phyloP scores from a whole-genome alignment of 257 asterid genomes.

The Hygrophila difformis region DNA sequence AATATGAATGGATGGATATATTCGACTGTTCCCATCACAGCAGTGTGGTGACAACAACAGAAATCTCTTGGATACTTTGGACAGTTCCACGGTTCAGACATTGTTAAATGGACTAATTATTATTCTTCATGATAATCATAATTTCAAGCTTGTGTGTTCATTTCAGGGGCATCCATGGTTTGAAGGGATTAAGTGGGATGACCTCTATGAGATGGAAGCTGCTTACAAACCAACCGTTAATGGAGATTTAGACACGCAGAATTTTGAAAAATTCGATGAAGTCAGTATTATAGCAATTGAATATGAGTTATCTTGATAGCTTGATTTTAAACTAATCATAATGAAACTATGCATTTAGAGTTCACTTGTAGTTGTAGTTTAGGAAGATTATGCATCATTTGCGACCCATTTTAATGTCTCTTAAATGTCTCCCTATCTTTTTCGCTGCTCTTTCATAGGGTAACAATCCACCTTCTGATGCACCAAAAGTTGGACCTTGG shows the following conservation, averaged over 20 bases:
- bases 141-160: background rate
- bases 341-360: background rate
- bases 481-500: conserved; percentile 95
- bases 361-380: background rate
- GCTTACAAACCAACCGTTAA: conserved; percentile 79
- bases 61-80: conserved; percentile 6
- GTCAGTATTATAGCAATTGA: no score
- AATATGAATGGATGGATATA: background rate
- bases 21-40: background rate
- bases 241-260: conserved; percentile 93
- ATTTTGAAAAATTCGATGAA: conserved; percentile 86
- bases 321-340: background rate
- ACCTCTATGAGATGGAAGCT: conserved; percentile 90
- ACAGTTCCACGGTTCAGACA: background rate
- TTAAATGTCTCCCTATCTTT: conserved; percentile 3
- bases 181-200: conserved; percentile 66
- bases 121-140: background rate
- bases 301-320: no score
- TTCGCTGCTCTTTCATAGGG: conserved; percentile 37
- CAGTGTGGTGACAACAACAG: background rate
- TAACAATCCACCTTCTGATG: conserved; percentile 49
- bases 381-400: no score
- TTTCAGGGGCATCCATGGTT: conserved; percentile 94
- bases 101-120: no score
- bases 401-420: no score